Percentiles rank a stretch among this genome's conserved stretches.
Conservation (phyloP, 1,139 yeast species). For the Scheffersomyces titani region DNA sequence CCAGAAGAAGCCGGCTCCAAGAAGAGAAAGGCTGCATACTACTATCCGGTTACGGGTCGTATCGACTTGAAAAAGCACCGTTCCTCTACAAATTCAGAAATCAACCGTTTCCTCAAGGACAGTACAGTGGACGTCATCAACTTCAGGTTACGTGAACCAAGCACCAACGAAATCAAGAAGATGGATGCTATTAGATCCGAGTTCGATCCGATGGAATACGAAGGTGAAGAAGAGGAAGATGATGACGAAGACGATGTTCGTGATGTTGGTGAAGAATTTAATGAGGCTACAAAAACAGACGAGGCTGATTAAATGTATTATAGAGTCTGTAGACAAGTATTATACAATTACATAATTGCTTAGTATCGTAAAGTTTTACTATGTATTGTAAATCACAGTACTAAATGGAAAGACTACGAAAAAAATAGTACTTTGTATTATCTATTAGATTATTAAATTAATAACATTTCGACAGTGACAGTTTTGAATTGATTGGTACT, state of each 20-base stretch:
- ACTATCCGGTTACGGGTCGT: slow-evolving; percentile 76
- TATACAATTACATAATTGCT: background rate
- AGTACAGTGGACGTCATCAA: slow-evolving; percentile 58
- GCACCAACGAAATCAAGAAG: slow-evolving; percentile 63
- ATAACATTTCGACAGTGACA: background rate
- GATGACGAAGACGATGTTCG: slow-evolving; percentile 23
- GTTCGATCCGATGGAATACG: slow-evolving; percentile 76
- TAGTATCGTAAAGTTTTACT: background rate
- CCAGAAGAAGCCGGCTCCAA: slow-evolving; percentile 60
- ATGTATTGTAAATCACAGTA: background rate
- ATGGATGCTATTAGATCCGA: slow-evolving; percentile 70
- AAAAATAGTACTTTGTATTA: background rate
- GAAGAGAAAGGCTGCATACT: slow-evolving; percentile 63
- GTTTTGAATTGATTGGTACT: background rate
- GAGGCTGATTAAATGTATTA: background rate
- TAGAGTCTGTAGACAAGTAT: background rate
- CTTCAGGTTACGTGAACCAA: slow-evolving; percentile 69
- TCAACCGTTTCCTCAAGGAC: slow-evolving; percentile 52
- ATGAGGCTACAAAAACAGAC: slow-evolving; percentile 5
- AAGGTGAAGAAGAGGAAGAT: slow-evolving; percentile 50
- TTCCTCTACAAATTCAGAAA: slow-evolving; percentile 47
- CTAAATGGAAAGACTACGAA: background rate
- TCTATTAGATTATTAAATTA: background rate
- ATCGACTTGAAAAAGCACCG: slow-evolving; percentile 85
- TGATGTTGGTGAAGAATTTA: slow-evolving; percentile 11